phyloP scores from a whole-genome alignment of 1,139 yeast genomes.

The Geotrichum aggregatum region DNA sequence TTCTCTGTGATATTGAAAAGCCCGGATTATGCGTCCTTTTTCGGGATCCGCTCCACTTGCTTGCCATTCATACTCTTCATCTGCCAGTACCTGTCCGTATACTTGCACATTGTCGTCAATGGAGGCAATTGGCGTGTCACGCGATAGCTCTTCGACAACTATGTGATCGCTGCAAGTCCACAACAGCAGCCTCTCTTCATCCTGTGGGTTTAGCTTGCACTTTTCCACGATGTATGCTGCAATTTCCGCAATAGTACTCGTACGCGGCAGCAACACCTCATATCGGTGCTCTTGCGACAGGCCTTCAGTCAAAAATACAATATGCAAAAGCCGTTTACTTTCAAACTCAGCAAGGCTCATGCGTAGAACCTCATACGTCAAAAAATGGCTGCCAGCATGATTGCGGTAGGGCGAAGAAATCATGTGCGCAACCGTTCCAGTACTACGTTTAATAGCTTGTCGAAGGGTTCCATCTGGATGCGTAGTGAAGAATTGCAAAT shows the following conservation, averaged over 20 bases:
- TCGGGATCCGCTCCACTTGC: conserved; percentile 24
- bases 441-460: conserved; percentile 33
- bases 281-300: conserved; percentile 51
- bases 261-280: conserved; percentile 65
- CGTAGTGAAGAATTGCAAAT: conserved; percentile 54
- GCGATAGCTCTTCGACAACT: conserved; percentile 28
- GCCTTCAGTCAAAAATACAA: conserved; percentile 38
- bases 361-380: conserved; percentile 65
- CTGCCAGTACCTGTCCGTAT: conserved; percentile 35
- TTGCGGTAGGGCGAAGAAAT: conserved; percentile 40
- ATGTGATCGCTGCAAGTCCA: conserved; percentile 48
- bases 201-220: conserved; percentile 49
- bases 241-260: conserved; percentile 51
- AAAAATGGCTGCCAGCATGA: conserved; percentile 14
- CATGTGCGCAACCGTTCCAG: conserved; percentile 42
- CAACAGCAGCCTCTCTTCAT: conserved; percentile 50
- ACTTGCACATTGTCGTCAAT: conserved; percentile 30
- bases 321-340: conserved; percentile 58
- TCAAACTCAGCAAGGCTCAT: conserved; percentile 75
- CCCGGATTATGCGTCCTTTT: conserved; percentile 42
- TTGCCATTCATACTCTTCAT: conserved; percentile 35
- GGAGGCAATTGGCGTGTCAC: conserved; percentile 29
- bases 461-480: conserved; percentile 39
- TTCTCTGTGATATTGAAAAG: conserved; percentile 73
- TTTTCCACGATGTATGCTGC: conserved; percentile 54